Evolutionary conservation across 345 rosid genomes (phyloP).

Genomic region (Salix purpurea): DNA sequence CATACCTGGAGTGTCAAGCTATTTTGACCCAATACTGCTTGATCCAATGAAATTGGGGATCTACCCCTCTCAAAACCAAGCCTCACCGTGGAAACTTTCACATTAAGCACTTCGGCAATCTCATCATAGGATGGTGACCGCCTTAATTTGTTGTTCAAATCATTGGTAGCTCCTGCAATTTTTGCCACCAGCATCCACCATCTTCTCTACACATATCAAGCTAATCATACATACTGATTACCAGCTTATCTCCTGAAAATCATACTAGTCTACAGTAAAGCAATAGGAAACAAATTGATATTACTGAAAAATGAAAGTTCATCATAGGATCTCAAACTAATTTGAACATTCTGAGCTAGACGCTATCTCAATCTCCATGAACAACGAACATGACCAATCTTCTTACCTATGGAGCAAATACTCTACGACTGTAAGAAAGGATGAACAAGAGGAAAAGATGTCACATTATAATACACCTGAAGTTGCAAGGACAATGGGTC

Average conservation of each 20-base stretch:
- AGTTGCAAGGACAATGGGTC: not conserved
- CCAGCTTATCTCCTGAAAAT: constrained; percentile 30
- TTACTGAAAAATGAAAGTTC: not conserved
- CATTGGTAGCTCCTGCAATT: constrained; percentile 45
- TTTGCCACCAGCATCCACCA: constrained; percentile 38
- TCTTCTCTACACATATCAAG: constrained; percentile 48
- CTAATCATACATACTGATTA: constrained; percentile 52
- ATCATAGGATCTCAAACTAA: not conserved
- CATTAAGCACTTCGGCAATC: constrained; percentile 45
- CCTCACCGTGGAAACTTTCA: constrained; percentile 44
- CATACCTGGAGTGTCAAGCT: constrained; percentile 45
- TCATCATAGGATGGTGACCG: constrained; percentile 41
- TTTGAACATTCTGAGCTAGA: not conserved
- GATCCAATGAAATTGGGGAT: constrained; percentile 43
- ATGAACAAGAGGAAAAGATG: not conserved
- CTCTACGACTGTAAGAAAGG: too few relatives aligned
- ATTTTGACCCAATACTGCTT: constrained; percentile 30
- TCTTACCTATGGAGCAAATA: too few relatives aligned
- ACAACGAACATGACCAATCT: too few relatives aligned
- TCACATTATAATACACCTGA: not conserved
- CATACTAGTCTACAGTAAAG: not conserved
- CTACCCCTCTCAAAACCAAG: constrained; percentile 32
- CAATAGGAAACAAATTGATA: not conserved
- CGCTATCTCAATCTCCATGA: too few relatives aligned
- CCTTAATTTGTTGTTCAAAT: constrained; percentile 25